Percentiles rank a stretch among this genome's conserved stretches.
These are phyloP conservation scores for Malassezia caprae DNA, from an alignment of 1,284 basidiomycete genomes.

Conservation along the genomic window DNA sequence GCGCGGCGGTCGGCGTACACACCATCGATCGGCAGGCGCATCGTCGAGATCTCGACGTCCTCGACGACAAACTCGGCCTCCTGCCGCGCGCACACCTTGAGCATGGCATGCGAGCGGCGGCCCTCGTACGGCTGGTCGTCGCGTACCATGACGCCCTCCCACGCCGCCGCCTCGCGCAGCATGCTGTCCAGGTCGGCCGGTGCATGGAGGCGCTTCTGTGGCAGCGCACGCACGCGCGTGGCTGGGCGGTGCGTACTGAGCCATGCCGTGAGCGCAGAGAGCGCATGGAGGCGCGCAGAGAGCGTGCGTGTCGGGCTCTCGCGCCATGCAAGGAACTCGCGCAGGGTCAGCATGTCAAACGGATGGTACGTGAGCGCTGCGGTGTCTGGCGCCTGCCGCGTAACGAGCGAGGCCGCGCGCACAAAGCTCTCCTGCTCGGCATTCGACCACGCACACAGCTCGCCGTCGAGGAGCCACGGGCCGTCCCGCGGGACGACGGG, in stretches of 20 bases:
- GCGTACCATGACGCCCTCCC: slow-evolving; percentile 33
- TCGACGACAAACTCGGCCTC: slow-evolving; percentile 31
- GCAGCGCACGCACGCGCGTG: slow-evolving; percentile 19
- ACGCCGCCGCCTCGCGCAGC: slow-evolving; percentile 18
- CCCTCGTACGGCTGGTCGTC: slow-evolving; percentile 27
- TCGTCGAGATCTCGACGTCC: slow-evolving; percentile 19
- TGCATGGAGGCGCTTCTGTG: slow-evolving; percentile 17
- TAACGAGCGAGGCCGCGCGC: slow-evolving; percentile 18
- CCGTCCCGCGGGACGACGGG: not conserved
- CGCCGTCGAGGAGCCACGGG: slow-evolving; percentile 30
- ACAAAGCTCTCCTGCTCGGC: slow-evolving; percentile 25
- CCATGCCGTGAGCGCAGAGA: slow-evolving; percentile 17
- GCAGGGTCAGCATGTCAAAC: slow-evolving; percentile 27
- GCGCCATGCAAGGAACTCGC: slow-evolving; percentile 26
- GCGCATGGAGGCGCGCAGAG: slow-evolving; percentile 14
- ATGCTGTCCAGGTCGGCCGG: slow-evolving; percentile 12
- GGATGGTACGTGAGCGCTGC: slow-evolving; percentile 25
- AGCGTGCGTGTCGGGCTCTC: slow-evolving; percentile 6
- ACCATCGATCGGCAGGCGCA: slow-evolving; percentile 29
- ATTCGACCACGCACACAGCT: slow-evolving; percentile 22
- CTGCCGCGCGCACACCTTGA: slow-evolving; percentile 29
- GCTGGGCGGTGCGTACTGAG: slow-evolving; percentile 2
- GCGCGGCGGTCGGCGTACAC: slow-evolving; percentile 21
- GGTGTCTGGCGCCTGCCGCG: slow-evolving; percentile 15
- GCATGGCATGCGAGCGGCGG: slow-evolving; percentile 24